Conservation (phyloP, 495 filamentous ascomycete species). For the Pyrenula massariospora region DNA sequence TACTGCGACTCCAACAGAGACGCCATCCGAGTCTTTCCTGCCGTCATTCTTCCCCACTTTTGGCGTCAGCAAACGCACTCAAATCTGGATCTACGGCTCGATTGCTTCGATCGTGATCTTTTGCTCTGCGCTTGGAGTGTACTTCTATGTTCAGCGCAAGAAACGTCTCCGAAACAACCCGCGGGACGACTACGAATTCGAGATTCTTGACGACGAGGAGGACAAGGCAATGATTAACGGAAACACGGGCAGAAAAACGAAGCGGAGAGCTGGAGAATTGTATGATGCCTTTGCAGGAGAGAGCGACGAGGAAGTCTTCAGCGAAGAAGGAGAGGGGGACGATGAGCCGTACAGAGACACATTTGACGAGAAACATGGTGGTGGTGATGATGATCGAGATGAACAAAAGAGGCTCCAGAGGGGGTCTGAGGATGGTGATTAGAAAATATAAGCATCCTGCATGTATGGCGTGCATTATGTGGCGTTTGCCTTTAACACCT, state of each 20-base stretch:
- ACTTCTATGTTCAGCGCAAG: slow-evolving; percentile 66
- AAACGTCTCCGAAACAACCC: slow-evolving; percentile 62
- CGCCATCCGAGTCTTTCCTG: slow-evolving; percentile 49
- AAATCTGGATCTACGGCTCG: slow-evolving; percentile 90
- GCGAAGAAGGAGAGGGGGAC: slow-evolving; percentile 43
- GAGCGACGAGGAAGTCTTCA: slow-evolving; percentile 58
- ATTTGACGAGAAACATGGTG: background rate
- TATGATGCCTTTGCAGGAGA: slow-evolving; percentile 89
- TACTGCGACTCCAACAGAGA: slow-evolving; percentile 28
- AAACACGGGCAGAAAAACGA: slow-evolving; percentile 18
- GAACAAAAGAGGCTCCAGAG: background rate
- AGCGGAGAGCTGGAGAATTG: slow-evolving; percentile 64
- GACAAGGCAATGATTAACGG: slow-evolving; percentile 43
- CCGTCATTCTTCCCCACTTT: slow-evolving; percentile 93
- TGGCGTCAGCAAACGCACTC: slow-evolving; percentile 77
- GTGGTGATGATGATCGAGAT: background rate
- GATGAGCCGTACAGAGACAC: slow-evolving; percentile 26
- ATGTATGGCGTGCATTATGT: no score
- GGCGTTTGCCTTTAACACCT: slow-evolving; percentile 9
- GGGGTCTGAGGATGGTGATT: background rate
- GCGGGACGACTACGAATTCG: slow-evolving; percentile 87
- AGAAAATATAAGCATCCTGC: slow-evolving; percentile 13
- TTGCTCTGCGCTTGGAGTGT: slow-evolving; percentile 65
- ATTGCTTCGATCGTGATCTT: slow-evolving; percentile 75
- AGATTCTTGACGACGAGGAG: slow-evolving; percentile 79